Conservation (phyloP, 768 basidiomycete genomes). For the Amanita rimosa region DNA sequence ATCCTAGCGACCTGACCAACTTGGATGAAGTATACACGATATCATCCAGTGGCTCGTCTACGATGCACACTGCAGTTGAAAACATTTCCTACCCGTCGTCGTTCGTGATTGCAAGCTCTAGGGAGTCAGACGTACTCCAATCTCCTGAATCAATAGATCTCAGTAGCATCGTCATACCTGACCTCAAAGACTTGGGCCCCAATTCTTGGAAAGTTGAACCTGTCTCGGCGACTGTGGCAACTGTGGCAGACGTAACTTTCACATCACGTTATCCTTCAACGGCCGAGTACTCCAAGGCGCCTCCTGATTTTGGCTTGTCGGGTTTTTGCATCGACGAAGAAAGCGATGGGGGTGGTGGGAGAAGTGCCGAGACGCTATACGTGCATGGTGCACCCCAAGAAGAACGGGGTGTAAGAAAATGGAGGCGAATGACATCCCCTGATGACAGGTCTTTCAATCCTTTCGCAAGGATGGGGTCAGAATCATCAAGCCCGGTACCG, state of each 20-base stretch:
- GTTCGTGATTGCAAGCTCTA: constrained; percentile 1
- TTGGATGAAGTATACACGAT: constrained; percentile 11
- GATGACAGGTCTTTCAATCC: constrained; percentile 2
- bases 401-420: not conserved
- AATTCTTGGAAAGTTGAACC: not conserved
- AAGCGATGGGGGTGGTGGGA: constrained; percentile 5
- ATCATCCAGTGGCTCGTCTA: constrained; percentile 42
- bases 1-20: constrained; percentile 30
- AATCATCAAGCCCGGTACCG: not conserved
- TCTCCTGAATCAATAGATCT: constrained; percentile 2
- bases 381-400: not conserved
- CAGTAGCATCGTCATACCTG: not conserved
- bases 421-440: not conserved
- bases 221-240: not conserved
- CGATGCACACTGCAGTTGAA: constrained; percentile 71
- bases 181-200: not conserved
- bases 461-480: not conserved
- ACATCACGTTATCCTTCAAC: not conserved
- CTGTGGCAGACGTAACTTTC: not conserved
- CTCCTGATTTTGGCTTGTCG: not conserved
- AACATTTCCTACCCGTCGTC: constrained; percentile 4
- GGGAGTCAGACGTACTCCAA: constrained; percentile 1
- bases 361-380: not conserved
- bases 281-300: not conserved
- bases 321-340: not conserved